Conservation (phyloP, 2,329 filamentous ascomycete species). For the Diaporthe amygdali region DNA sequence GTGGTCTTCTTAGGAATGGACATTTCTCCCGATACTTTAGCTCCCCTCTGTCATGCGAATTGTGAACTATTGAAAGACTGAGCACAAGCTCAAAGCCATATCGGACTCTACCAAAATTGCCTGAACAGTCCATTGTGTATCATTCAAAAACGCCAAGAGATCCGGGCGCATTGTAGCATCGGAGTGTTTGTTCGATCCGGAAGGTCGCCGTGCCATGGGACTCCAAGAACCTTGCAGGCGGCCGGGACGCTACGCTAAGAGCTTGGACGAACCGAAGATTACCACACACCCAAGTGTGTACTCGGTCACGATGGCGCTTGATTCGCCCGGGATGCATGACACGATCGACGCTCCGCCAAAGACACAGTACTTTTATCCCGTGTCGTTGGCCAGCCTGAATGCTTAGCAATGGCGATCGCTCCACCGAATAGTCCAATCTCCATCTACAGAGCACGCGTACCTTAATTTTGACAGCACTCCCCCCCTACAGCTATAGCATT, state of each 20-base stretch:
- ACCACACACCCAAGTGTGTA: background rate
- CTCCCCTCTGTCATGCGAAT: too few species aligned
- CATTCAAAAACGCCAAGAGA: background rate
- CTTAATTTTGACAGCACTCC: background rate
- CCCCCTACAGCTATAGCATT: background rate
- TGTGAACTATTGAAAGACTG: background rate
- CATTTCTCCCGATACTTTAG: background rate
- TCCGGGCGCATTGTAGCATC: background rate
- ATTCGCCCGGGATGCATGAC: background rate
- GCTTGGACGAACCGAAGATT: background rate
- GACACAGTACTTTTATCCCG: background rate
- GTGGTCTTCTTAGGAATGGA: too few species aligned
- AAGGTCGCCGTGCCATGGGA: background rate
- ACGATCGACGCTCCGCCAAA: background rate
- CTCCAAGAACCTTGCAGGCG: background rate
- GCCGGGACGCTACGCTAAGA: conserved; percentile 5
- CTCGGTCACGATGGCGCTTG: background rate
- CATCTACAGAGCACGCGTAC: background rate
- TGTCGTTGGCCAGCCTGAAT: background rate
- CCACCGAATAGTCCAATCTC: background rate
- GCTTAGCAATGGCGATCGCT: background rate
- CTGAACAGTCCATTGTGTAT: background rate
- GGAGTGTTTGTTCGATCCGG: background rate
- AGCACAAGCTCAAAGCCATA: background rate
- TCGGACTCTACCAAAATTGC: background rate